phyloP scores from a whole-genome alignment of 2,329 filamentous ascomycete species.

The Onygena corvina region DNA sequence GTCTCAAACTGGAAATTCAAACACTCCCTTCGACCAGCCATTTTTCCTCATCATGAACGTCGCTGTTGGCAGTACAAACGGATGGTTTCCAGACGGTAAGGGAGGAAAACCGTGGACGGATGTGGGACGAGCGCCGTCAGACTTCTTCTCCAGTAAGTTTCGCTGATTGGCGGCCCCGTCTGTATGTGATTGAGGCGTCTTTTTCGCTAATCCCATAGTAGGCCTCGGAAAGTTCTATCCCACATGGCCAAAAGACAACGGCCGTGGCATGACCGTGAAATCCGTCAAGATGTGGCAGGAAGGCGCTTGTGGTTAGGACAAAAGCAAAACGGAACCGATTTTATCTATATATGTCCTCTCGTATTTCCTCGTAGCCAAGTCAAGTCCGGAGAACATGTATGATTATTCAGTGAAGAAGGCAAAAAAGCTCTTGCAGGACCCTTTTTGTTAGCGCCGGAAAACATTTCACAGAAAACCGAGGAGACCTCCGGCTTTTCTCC shows the following conservation, averaged over 20 bases:
- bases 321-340: too few relatives aligned
- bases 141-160: conserved; percentile 33
- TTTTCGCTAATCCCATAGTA: background rate
- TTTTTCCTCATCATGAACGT: conserved; percentile 44
- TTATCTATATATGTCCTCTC: background rate
- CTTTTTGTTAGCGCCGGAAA: background rate
- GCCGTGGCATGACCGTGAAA: conserved; percentile 37
- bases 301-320: conserved; percentile 21
- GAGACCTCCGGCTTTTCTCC: background rate
- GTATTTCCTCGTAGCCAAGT: background rate
- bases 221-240: conserved; percentile 31
- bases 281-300: conserved; percentile 40
- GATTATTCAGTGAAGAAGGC: too few relatives aligned
- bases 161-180: background rate
- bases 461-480: background rate
- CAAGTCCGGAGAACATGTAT: background rate
- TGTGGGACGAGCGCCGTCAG: conserved; percentile 23
- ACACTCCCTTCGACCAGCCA: conserved; percentile 42
- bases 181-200: background rate
- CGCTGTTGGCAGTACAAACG: conserved; percentile 40
- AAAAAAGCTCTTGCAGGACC: too few relatives aligned
- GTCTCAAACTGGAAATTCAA: conserved; percentile 29
- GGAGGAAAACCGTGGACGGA: conserved; percentile 40
- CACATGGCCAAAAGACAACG: conserved; percentile 37
- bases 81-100: conserved; percentile 39